These are phyloP conservation scores for Ceratobasidium theobromae DNA, from an alignment of 1,284 basidiomycete genomes.

Conservation along the genomic window DNA sequence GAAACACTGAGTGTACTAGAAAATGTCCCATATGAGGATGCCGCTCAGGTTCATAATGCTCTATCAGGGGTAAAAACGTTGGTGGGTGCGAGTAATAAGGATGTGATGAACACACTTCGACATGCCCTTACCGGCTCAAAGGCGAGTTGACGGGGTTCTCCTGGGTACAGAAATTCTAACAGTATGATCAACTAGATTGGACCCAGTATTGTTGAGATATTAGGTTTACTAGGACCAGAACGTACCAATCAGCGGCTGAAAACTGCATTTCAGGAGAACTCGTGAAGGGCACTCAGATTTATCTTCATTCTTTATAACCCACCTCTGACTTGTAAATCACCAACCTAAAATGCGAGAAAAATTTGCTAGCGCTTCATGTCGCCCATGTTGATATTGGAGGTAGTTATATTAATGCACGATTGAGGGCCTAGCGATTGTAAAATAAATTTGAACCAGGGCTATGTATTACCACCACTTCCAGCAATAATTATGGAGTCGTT, in stretches of 20 bases:
- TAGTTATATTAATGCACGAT: too few relatives aligned
- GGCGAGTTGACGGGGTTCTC: constrained; percentile 48
- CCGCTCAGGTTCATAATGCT: constrained; percentile 1
- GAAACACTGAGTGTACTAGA: constrained; percentile 30
- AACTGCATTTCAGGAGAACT: not conserved
- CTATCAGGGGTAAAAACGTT: constrained; percentile 40
- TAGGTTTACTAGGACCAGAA: constrained; percentile 49
- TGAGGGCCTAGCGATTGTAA: too few relatives aligned
- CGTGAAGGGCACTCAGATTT: too few relatives aligned
- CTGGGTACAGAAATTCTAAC: not conserved
- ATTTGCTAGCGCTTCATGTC: too few relatives aligned
- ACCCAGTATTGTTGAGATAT: constrained; percentile 51
- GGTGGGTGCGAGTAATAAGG: constrained; percentile 51
- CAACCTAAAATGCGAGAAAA: too few relatives aligned
- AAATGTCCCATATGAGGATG: not conserved
- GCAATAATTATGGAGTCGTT: too few relatives aligned
- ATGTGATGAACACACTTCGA: constrained; percentile 69
- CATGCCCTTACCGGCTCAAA: constrained; percentile 79
- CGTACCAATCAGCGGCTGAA: constrained; percentile 44
- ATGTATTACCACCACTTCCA: too few relatives aligned
- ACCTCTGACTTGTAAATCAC: too few relatives aligned
- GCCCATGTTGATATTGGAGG: too few relatives aligned
- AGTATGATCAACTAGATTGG: constrained; percentile 46
- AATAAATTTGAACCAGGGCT: not conserved
- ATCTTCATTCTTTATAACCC: too few relatives aligned